Percentiles rank a stretch among this genome's conserved stretches.
phyloP scores from a whole-genome alignment of 371 early-diverging fungal species.

The Cokeromyces recurvatus region DNA sequence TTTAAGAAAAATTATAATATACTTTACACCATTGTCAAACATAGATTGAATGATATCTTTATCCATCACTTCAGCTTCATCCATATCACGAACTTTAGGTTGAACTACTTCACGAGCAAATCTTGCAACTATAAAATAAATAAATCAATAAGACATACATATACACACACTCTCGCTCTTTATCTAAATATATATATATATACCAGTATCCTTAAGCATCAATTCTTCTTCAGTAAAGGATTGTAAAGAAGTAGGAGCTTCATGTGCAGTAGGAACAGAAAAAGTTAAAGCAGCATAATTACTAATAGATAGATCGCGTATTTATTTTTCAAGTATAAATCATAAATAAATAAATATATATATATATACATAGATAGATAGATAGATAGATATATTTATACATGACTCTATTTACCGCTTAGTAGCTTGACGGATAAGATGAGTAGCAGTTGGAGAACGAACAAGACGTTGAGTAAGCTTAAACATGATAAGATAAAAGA shows the following conservation, averaged over 20 bases:
- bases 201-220: conserved; percentile 65
- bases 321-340: no score
- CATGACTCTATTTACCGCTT: no score
- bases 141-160: background rate
- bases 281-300: conserved; percentile 26
- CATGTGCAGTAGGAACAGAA: conserved; percentile 36
- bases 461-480: no score
- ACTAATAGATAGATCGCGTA: no score
- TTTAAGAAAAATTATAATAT: no score
- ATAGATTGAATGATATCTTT: conserved; percentile 76
- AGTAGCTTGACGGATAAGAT: no score
- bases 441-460: no score
- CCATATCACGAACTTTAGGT: conserved; percentile 90
- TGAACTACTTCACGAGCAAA: conserved; percentile 81
- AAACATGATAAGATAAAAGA: no score
- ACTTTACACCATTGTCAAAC: conserved; percentile 86
- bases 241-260: conserved; percentile 40
- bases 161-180: background rate
- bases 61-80: conserved; percentile 87
- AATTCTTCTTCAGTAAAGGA: conserved; percentile 70
- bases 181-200: no score
- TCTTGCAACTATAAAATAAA: conserved; percentile 60
- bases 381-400: no score
- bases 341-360: no score
- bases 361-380: no score